phyloP scores from a whole-genome alignment of 306 rosid species.

The Castanopsis chinensis region DNA sequence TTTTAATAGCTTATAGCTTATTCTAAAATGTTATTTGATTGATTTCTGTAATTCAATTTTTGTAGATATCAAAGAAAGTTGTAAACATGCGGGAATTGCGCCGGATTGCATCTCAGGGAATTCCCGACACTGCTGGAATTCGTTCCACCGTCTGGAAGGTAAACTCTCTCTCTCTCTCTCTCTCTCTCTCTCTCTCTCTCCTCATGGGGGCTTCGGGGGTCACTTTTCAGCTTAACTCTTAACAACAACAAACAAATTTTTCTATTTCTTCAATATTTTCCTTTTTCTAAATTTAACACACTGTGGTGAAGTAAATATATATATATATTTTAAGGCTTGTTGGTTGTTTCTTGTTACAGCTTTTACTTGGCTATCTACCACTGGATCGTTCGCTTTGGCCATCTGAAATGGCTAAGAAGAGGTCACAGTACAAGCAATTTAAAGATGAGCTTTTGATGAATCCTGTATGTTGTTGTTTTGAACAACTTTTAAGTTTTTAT shows the following conservation, averaged over 20 bases:
- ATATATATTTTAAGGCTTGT: slow-evolving; percentile 20
- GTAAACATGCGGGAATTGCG: slow-evolving; percentile 65
- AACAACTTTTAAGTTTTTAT: background rate
- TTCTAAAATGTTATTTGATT: background rate
- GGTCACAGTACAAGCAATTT: slow-evolving; percentile 91
- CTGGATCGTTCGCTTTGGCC: slow-evolving; percentile 83
- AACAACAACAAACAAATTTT: no score
- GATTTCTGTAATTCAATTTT: background rate
- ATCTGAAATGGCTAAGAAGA: slow-evolving; percentile 80
- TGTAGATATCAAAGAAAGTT: slow-evolving; percentile 75
- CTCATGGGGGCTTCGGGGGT: no score
- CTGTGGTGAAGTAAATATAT: background rate
- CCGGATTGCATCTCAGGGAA: slow-evolving; percentile 77
- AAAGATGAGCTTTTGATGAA: slow-evolving; percentile 92
- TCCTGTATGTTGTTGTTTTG: slow-evolving; percentile 77
- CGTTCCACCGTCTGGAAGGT: slow-evolving; percentile 98
- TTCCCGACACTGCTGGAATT: slow-evolving; percentile 87
- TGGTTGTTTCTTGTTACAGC: slow-evolving; percentile 42
- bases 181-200: no score
- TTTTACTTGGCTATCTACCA: slow-evolving; percentile 87
- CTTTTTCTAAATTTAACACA: no score
- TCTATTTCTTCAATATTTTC: no score
- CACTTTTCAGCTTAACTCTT: no score
- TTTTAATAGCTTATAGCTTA: background rate
- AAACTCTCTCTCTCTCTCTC: background rate